Base-by-base conservation (phyloP, 1,284 basidiomycete genomes). In the Hymenochaete sp. region DNA sequence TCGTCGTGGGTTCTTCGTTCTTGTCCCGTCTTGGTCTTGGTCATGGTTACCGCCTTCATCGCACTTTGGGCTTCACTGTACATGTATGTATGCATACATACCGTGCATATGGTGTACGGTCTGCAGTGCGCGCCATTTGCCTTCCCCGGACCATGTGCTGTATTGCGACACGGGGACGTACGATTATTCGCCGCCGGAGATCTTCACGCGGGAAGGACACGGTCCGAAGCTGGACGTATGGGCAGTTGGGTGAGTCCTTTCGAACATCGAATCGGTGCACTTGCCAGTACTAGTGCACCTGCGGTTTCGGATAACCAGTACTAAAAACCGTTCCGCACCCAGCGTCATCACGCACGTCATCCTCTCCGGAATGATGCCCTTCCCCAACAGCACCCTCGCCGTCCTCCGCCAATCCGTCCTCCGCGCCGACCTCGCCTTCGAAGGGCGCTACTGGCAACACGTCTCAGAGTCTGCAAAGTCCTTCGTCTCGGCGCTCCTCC, bases 91-190 rank as follows among this genome's bases (percentile, higher is more conserved):
- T n/a, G n/a, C n/a, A n/a, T n/a, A n/a, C n/a, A n/a, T n/a, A n/a
- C n/a, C n/a, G n/a, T n/a, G n/a, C n/a, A n/a, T n/a, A n/a, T n/a
- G n/a, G n/a, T n/a, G n/a, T n/a, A n/a, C n/a, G n/a, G n/a, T 25
- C 19, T 36, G 13, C 24, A 49, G 47, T 11, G 43, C 47, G 14
- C 42, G 47, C 36, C 43, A 49, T 28, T 31, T 47, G 24, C 24
- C 18, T 16, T 36, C 26, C 7, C 42, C 47, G 10, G 47, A 49
- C 26, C 21, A 40, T 3, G 28, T 49, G n/a, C 11, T 49, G 14
- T 45, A 28, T 19, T 49, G 47, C 26, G 47, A 49, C 37, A 49
- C 47, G 16, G 47, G 47, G 9, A 49, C 47, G 19, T 49, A 45
- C 31, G 43, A 49, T 26, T 49, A 49, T n/a, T 49, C 47, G 9